Evolutionary conservation across 2,329 filamentous ascomycete genomes (phyloP), one percentile per base, ranked within the genome.

Genomic region (Cladophialophora immunda): DNA sequence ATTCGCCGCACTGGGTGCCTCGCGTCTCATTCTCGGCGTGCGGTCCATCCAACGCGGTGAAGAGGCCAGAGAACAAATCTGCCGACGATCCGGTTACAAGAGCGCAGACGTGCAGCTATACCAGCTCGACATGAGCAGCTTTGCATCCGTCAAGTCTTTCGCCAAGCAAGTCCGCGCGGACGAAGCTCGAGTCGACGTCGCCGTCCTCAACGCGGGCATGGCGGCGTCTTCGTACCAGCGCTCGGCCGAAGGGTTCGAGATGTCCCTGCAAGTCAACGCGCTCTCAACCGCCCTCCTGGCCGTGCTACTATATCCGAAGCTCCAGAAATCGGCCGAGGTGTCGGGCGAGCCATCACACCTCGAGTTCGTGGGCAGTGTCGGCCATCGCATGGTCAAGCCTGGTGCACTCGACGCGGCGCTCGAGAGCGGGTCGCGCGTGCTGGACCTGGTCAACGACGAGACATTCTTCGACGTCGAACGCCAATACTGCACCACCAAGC

Each of bases 191-290:
- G 69, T 85, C 3, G 81, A 85, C 68, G 77, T 82, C 11, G 78
- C 74, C 4, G 75, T 86, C 30, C 75, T 84, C 4, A 85, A 84
- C 68, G 83, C 82, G 1, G 83, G 79, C 0, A 45, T 81, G 4
- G 63, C 70, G n/a, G 72, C 68, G 4, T 27, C 70, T 29, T 67
- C 66, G 8, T 72, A 72, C 57, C 54, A 66, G 25, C 64, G 64
- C 25, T 22, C 60, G 9, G 56, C 74, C 22, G 67, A 67, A 3
- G 58, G 63, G 5, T 78, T 81, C 61, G 80, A 83, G 66, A 72
- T 76, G n/a, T 76, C 73, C 9, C 63, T 84, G 15, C 81, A 83
- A 65, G 77, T 76, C 32, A 77, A 74, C 68, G 30, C 74, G 69
- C 9, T 73, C 60, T 38, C 63, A 71, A 53, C 71, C 71, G 17